These are phyloP conservation scores for Glomus cerebriforme DNA, from an alignment of 192 early-diverging fungal genomes.

Conservation along the genomic window DNA sequence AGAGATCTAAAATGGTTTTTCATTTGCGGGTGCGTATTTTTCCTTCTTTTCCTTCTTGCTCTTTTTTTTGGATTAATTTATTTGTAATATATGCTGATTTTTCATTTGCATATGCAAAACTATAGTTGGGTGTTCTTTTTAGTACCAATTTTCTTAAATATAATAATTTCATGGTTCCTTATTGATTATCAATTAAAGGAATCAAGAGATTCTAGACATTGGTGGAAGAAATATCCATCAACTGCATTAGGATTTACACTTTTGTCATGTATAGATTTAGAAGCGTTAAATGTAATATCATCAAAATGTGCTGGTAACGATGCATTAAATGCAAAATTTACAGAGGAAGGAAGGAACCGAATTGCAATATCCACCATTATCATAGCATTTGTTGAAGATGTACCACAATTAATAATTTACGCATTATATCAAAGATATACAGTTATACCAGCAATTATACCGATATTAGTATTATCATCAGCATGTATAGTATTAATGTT, in stretches of 20 bases:
- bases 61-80: no score
- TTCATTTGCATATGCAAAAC: not conserved
- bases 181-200: not conserved
- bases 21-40: not conserved
- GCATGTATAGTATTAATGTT: not conserved
- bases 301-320: not conserved
- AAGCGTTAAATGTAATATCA: not conserved
- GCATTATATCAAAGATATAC: not conserved
- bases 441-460: not conserved
- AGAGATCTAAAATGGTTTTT: not conserved
- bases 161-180: not conserved
- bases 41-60: not conserved
- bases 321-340: not conserved
- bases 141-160: not conserved
- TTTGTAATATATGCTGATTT: not conserved
- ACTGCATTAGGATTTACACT: not conserved
- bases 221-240: not conserved
- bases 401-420: constrained; percentile 7
- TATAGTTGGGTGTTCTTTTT: not conserved
- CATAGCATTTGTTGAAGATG: not conserved
- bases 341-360: not conserved
- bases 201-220: not conserved
- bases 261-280: not conserved
- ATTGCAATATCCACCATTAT: not conserved
- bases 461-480: not conserved